Evolutionary conservation across 139 green algal species (phyloP), one percentile per base, ranked within the genome.

Genomic region (Nannochloris sp.): DNA sequence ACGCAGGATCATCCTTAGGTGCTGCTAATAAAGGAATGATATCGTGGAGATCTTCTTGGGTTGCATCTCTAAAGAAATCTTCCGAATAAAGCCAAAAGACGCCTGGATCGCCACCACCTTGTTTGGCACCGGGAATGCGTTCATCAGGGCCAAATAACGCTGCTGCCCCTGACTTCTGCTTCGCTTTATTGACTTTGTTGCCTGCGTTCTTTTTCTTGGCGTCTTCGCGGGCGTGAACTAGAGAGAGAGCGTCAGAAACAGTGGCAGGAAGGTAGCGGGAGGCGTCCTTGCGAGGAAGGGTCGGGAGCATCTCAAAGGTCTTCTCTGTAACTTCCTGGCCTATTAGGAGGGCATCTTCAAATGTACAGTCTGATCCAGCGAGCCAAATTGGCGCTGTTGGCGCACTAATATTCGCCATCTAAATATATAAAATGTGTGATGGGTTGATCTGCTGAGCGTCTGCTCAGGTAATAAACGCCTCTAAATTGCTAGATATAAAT

Each of bases 41-140:
- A 7, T 66, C 64, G 8, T 61, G 51, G 6, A 93, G 30, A 48
- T 93, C 86, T 38, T 92, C 83, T n/a, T 69, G 68, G 3, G 78
- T 86, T 4, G 90, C 60, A 42, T 89, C 78, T 0, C 86, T 68
- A 59, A 93, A 92, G 71, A 87, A 90, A 25, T 90, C 85, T 81
- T 91, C 84, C 3, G 80, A 74, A 34, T 85, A 84, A 38, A 86
- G 60, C 85, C 85, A 91, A 44, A 86, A 91, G 0, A 81, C 74
- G 7, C 81, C 81, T 31, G 72, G 59, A 19, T 81, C 71, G 23
- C 64, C 65, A 27, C 58, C 65, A 37, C 85, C 85, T 27, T 80
- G 70, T 3, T 51, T 35, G 4, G 74, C 60, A 2, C 85, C 85
- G 4, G 76, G 79, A 13, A 77, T 70, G n/a, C 61, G 42, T 6